phyloP scores from a whole-genome alignment of 306 rosid genomes.

The apple (Malus domestica) region ASM211411v1 NC_041803.1:11103001-11103500 shows the following conservation, averaged over 20 bases:
- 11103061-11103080: slow-evolving; percentile 16
- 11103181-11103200: slow-evolving; percentile 20
- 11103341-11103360: slow-evolving; percentile 86
- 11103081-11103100: slow-evolving; percentile 24
- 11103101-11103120: slow-evolving; percentile 42
- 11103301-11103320: slow-evolving; percentile 66
- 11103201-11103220: slow-evolving; percentile 27
- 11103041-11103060: background rate
- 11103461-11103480: background rate
- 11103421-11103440: background rate
- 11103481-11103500: background rate
- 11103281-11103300: slow-evolving; percentile 64
- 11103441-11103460: background rate
- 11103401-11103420: background rate
- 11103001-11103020: background rate
- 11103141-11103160: slow-evolving; percentile 24
- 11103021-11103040: background rate
- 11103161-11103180: slow-evolving; percentile 23
- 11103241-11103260: slow-evolving; percentile 42
- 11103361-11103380: slow-evolving; percentile 35
- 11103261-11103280: slow-evolving; percentile 70
- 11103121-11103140: slow-evolving; percentile 24
- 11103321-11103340: slow-evolving; percentile 77
- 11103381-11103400: slow-evolving; percentile 9
- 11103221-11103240: slow-evolving; percentile 70